Base-by-base conservation (phyloP, 2,329 filamentous ascomycete species). In the Botrytis aclada region DNA sequence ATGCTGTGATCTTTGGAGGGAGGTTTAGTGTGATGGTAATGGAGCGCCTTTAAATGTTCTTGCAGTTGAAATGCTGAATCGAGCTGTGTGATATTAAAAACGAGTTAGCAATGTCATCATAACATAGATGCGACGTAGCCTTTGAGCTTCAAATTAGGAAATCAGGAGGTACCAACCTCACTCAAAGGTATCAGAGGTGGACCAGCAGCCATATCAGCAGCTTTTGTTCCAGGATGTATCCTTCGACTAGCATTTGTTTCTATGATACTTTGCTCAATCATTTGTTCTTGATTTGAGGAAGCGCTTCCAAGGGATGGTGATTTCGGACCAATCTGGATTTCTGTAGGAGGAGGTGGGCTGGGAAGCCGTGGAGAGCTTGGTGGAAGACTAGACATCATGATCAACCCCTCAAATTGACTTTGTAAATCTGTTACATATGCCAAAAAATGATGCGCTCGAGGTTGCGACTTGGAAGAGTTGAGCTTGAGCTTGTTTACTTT, bases 61-160 rank as follows among this genome's bases (percentile, higher is more conserved):
- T 98, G 97, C 29, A 98, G 89, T 82, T 98, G 96, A 82, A 98
- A 99, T 62, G 96, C 93, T 34, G 95, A 98, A 81, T 99, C 95
- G 77, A 99, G 94, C 93, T 98, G 82, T 71, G 61, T 45, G 29
- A 29, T 56, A 41, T 14, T 6, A 32, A 56, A 32, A 56, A 56
- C 16, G 16, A 56, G 67, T 82, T 73, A 80, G 76, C 61, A 69
- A 32, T 41, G 22, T 60, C 39, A 43, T 34, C 67, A 71, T 34
- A 66, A 66, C 45, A 67, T 65, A 47, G 32, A 67, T 47, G 70
- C 70, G 70, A 72, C 62, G 64, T 67, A 56, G 41, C 74, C 73
- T 37, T 47, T 54, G 51, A 71, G 64, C 25, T 67, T 41, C 3
- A 51, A 67, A 67, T 39, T 22, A 16, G 39, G 39, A 58, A 54